A percentile compares a stretch with the other conserved stretches of the same genome.
phyloP scores from a whole-genome alignment of 805 yeast genomes.

The Priceomyces fermenticarens region DNA sequence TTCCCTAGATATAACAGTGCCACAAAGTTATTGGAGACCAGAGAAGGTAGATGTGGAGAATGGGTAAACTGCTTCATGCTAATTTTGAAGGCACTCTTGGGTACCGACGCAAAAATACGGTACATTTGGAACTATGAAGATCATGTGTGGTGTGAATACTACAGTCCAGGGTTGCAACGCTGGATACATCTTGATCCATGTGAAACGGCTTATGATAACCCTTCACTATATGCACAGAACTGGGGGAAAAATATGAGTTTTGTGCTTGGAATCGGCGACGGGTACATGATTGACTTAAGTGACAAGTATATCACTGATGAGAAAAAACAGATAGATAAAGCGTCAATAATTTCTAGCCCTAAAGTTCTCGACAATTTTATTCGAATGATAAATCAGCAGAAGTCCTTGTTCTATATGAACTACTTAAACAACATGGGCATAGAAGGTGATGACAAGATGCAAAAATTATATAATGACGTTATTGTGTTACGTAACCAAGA shows the following conservation, averaged over 20 bases:
- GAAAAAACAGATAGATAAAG: conserved; percentile 25
- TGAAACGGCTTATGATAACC: conserved; percentile 82
- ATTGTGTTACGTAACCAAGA: conserved; percentile 35
- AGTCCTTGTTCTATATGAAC: conserved; percentile 9
- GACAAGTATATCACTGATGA: conserved; percentile 54
- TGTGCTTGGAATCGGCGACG: conserved; percentile 63
- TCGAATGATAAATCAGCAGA: conserved; percentile 29
- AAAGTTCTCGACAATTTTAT: conserved; percentile 32
- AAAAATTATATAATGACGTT: conserved; percentile 32
- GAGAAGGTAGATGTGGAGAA: conserved; percentile 89
- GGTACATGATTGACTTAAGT: conserved; percentile 69
- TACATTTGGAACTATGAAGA: conserved; percentile 89
- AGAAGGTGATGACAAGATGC: conserved; percentile 7
- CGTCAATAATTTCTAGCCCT: conserved; percentile 47
- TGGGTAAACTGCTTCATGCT: conserved; percentile 86
- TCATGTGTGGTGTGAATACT: conserved; percentile 95
- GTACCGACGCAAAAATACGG: conserved; percentile 38
- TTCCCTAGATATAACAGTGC: conserved; percentile 82
- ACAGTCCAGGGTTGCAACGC: conserved; percentile 52
- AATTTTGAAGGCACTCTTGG: conserved; percentile 61
- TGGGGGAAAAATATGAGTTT: conserved; percentile 97
- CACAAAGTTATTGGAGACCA: conserved; percentile 52
- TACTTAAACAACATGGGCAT: conserved; percentile 1
- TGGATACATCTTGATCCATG: conserved; percentile 93
- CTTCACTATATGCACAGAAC: conserved; percentile 69